Conservation (phyloP, 345 rosid species). For the Salix brachista region DNA sequence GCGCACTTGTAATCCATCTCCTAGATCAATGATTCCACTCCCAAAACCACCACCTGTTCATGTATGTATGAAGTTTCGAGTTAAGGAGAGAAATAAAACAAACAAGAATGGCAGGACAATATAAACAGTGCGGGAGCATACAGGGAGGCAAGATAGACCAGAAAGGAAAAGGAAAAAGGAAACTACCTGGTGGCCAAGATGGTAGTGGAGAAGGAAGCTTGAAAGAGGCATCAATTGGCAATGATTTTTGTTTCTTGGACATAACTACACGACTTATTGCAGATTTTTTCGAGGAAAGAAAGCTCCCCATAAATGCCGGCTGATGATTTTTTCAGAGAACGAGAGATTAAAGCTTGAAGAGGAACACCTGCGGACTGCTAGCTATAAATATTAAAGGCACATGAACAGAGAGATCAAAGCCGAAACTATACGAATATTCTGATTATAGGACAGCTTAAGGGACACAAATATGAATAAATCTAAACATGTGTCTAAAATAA, state of each 20-base stretch:
- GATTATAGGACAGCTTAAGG: background rate
- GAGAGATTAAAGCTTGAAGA: background rate
- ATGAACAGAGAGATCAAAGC: background rate
- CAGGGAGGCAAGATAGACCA: background rate
- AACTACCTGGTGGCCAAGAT: constrained; percentile 31
- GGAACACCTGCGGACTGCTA: background rate
- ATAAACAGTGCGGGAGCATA: background rate
- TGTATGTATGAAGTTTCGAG: no score
- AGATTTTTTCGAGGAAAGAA: background rate
- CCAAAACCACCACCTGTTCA: constrained; percentile 44
- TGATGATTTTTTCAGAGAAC: background rate
- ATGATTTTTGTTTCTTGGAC: constrained; percentile 15
- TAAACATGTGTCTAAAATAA: no score
- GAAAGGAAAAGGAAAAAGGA: background rate
- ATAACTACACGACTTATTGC: background rate
- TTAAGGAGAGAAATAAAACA: no score
- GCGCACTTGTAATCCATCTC: constrained; percentile 49
- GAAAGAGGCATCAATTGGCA: constrained; percentile 26
- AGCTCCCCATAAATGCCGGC: constrained; percentile 21
- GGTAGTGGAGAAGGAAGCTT: constrained; percentile 39
- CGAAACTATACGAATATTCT: background rate
- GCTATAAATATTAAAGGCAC: background rate
- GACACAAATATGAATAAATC: background rate
- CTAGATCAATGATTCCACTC: constrained; percentile 49
- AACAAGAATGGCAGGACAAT: no score